Conservation (phyloP, 176 grass and related monocot genomes). For the Zea luxurians region DNA sequence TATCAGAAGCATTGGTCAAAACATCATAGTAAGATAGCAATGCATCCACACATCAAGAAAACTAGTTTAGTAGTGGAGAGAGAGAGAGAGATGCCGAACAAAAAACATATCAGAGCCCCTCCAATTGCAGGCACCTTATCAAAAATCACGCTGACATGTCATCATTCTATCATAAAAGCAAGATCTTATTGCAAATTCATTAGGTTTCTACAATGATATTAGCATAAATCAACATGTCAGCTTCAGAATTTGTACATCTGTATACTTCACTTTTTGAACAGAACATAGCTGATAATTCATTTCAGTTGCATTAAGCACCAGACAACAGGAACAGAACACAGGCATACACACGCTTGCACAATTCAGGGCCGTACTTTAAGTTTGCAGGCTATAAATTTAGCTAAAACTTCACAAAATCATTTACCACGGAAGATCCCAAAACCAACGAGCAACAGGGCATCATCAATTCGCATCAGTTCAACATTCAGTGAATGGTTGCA, state of each 20-base stretch:
- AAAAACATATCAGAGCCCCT: not conserved
- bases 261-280: not conserved
- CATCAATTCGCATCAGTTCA: not conserved
- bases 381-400: not conserved
- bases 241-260: constrained; percentile 6
- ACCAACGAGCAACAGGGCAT: not conserved
- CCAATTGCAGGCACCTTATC: not conserved
- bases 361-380: not conserved
- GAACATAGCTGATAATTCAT: constrained; percentile 11
- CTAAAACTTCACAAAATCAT: not conserved
- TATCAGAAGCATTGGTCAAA: not conserved
- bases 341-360: not conserved
- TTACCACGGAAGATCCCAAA: not conserved
- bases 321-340: not conserved
- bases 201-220: not conserved
- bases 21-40: not conserved
- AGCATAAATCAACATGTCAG: not conserved
- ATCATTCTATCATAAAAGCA: not conserved
- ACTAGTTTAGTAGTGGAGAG: not conserved
- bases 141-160: constrained; percentile 2
- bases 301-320: not conserved
- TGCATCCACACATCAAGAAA: not conserved
- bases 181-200: not conserved
- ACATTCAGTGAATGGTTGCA: not conserved
- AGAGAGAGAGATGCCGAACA: not conserved